Percentiles rank a stretch among this genome's conserved stretches.
These are phyloP conservation scores for Metschnikowia rubicola DNA, from an alignment of 805 yeast species.

Conservation along the genomic window DNA sequence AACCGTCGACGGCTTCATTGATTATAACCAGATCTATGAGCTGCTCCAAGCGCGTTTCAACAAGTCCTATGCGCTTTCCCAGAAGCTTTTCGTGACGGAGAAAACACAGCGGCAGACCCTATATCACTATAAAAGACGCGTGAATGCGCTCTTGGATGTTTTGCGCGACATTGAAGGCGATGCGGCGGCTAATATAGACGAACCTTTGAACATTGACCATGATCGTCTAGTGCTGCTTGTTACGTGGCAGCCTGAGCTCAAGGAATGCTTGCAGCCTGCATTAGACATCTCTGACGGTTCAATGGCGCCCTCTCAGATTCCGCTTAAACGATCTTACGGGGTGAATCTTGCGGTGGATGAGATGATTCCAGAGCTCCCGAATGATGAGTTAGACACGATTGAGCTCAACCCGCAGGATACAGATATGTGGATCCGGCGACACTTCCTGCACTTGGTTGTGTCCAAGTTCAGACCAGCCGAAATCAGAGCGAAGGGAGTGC, in stretches of 20 bases:
- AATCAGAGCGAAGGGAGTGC: slow-evolving; percentile 21
- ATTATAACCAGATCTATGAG: slow-evolving; percentile 27
- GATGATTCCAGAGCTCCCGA: slow-evolving; percentile 32
- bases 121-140: slow-evolving; percentile 32
- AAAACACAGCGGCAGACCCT: slow-evolving; percentile 34
- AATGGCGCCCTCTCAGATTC: slow-evolving; percentile 5
- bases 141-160: slow-evolving; percentile 34
- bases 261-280: slow-evolving; percentile 17
- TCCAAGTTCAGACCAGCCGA: slow-evolving; percentile 34
- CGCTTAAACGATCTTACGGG: slow-evolving; percentile 19
- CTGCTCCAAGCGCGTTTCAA: slow-evolving; percentile 26
- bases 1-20: slow-evolving; percentile 10
- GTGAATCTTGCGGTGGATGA: slow-evolving; percentile 33
- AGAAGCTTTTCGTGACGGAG: slow-evolving; percentile 30
- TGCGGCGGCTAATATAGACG: neutral
- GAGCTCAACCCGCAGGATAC: slow-evolving; percentile 40
- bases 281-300: slow-evolving; percentile 11
- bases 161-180: slow-evolving; percentile 19
- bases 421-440: slow-evolving; percentile 38
- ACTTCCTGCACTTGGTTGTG: slow-evolving; percentile 32
- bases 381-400: slow-evolving; percentile 33
- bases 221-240: slow-evolving; percentile 24
- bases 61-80: slow-evolving; percentile 22
- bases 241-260: slow-evolving; percentile 21
- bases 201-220: slow-evolving; percentile 9